These are phyloP conservation scores for Trichosporon sp. DNA, from an alignment of 1,284 basidiomycete genomes.

Conservation along the genomic window DNA sequence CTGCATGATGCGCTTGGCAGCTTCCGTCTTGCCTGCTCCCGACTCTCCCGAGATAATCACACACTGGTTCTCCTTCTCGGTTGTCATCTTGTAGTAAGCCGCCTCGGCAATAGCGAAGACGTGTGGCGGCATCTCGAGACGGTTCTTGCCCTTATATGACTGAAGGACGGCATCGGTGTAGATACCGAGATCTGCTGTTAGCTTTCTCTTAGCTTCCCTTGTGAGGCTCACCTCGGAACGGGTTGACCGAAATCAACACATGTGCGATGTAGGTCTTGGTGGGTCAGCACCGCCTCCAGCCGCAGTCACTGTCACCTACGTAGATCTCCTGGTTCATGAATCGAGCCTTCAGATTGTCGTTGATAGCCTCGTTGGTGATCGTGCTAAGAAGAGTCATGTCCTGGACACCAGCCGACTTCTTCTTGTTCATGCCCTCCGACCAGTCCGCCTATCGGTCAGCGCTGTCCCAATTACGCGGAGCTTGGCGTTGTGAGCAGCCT, in stretches of 20 bases:
- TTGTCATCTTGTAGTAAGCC: conserved; percentile 98
- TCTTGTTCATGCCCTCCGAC: conserved; percentile 98
- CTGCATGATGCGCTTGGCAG: conserved; percentile 98
- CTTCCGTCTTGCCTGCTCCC: conserved; percentile 94
- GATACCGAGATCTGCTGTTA: conserved; percentile 76
- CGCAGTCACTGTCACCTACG: conserved; percentile 37
- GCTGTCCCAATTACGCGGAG: background rate
- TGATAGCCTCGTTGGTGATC: conserved; percentile 96
- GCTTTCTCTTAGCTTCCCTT: background rate
- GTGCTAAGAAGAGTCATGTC: conserved; percentile 98
- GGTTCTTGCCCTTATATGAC: conserved; percentile 93
- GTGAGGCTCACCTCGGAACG: conserved; percentile 70
- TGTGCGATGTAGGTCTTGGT: conserved; percentile 86
- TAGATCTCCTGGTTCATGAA: conserved; percentile 97
- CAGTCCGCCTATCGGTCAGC: conserved; percentile 70
- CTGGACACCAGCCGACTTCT: conserved; percentile 92
- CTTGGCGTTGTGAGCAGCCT: background rate
- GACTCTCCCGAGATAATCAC: conserved; percentile 99
- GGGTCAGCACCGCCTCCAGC: background rate
- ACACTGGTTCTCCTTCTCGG: conserved; percentile 99
- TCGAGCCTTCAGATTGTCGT: conserved; percentile 93
- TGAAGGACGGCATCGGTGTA: conserved; percentile 83
- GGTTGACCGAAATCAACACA: conserved; percentile 97
- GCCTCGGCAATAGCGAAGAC: conserved; percentile 96
- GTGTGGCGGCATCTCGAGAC: conserved; percentile 95